A percentile compares a stretch with the other conserved stretches of the same genome.
These are phyloP conservation scores for Dendrocalamus sinicus DNA, from an alignment of 176 grass and related monocot genomes.

Conservation along the genomic window DNA sequence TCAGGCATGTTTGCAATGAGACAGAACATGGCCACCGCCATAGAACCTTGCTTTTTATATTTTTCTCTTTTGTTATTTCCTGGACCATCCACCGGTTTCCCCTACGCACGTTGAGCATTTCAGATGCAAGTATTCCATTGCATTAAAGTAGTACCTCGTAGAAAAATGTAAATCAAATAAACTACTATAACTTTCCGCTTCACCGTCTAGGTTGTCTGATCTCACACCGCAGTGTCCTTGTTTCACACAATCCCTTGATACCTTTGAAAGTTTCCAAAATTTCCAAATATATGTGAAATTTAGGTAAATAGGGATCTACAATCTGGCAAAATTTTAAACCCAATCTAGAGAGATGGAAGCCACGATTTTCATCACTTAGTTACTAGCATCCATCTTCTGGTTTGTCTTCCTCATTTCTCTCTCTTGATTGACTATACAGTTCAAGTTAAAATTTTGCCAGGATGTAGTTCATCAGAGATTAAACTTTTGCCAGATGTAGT, in stretches of 20 bases:
- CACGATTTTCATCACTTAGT: conserved; percentile 1
- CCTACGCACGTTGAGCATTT: background rate
- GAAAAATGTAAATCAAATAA: background rate
- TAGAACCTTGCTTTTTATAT: background rate
- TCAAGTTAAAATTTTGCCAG: background rate
- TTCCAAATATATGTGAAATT: background rate
- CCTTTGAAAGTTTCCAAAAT: background rate
- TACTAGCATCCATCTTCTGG: background rate
- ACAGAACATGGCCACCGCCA: background rate
- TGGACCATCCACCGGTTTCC: conserved; percentile 3
- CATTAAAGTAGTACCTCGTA: background rate
- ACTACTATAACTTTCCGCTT: background rate
- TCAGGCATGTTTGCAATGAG: conserved; percentile 27
- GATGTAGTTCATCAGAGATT: background rate
- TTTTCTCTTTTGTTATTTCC: background rate
- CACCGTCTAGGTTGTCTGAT: background rate
- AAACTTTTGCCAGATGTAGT: background rate
- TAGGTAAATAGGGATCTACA: background rate
- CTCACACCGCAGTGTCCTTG: background rate
- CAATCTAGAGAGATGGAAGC: background rate
- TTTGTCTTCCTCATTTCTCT: background rate
- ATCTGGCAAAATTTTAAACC: background rate
- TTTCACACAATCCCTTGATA: conserved; percentile 7
- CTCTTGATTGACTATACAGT: background rate
- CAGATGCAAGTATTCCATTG: conserved; percentile 24